phyloP scores from a whole-genome alignment of 371 early-diverging fungal genomes.

The Mucor mucedo region DNA sequence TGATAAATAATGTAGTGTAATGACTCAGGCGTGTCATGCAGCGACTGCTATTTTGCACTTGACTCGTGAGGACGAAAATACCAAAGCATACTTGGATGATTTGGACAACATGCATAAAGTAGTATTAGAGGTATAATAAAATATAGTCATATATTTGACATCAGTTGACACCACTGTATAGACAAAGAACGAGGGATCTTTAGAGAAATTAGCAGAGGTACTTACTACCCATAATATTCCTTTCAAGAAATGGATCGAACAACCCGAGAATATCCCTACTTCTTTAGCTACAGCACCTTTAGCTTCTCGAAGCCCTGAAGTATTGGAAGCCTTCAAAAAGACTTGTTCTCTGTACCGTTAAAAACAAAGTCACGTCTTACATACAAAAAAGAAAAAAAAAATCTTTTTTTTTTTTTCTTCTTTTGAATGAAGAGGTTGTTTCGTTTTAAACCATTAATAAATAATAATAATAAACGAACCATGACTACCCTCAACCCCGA shows the following conservation, averaged over 20 bases:
- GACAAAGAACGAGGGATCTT: conserved; percentile 74
- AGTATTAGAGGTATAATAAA: conserved; percentile 38
- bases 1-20: conserved; percentile 55
- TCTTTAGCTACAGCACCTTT: conserved; percentile 85
- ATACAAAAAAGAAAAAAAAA: not conserved
- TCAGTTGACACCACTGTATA: conserved; percentile 16
- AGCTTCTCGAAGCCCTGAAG: conserved; percentile 53
- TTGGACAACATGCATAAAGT: conserved; percentile 86
- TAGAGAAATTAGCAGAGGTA: conserved; percentile 62
- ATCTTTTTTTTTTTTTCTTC: not conserved
- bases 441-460: not conserved
- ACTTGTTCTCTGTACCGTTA: conserved; percentile 56
- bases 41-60: conserved; percentile 72
- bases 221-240: conserved; percentile 64
- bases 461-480: conserved; percentile 5
- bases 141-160: not conserved
- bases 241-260: conserved; percentile 78
- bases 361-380: conserved; percentile 1
- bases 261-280: conserved; percentile 85
- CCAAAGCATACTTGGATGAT: conserved; percentile 62
- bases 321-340: conserved; percentile 69
- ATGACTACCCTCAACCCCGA: conserved; percentile 17
- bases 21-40: conserved; percentile 90
- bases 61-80: conserved; percentile 40
- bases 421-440: conserved; percentile 5